Conservation (phyloP, 306 rosid species). For the Rubus parviflorus region DNA sequence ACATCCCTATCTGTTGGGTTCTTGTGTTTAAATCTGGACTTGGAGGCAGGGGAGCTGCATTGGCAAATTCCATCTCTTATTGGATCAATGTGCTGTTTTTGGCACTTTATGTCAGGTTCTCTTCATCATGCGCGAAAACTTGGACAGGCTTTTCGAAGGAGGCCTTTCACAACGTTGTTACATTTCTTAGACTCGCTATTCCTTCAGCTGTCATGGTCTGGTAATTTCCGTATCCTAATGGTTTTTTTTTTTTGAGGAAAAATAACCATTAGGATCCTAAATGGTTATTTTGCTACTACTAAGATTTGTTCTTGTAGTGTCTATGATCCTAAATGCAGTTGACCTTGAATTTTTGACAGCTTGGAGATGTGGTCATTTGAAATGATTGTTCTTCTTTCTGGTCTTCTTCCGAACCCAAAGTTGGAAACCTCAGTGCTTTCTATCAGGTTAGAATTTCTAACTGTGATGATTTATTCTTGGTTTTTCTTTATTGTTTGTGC, state of each 20-base stretch:
- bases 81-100: conserved; percentile 55
- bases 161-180: conserved; percentile 42
- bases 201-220: conserved; percentile 76
- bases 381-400: conserved; percentile 62
- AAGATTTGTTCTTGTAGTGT: background rate
- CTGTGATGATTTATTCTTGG: background rate
- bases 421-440: conserved; percentile 68
- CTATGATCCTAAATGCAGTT: background rate
- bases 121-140: conserved; percentile 50
- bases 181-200: conserved; percentile 52
- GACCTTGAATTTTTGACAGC: conserved; percentile 29
- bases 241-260: background rate
- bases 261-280: too few species aligned
- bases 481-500: background rate
- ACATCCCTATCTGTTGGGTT: conserved; percentile 53
- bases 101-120: conserved; percentile 49
- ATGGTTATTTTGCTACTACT: background rate
- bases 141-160: conserved; percentile 73
- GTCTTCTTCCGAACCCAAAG: conserved; percentile 65
- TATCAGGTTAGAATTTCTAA: conserved; percentile 47
- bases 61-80: conserved; percentile 54
- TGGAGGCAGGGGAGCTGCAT: conserved; percentile 62
- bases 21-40: conserved; percentile 55
- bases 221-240: conserved; percentile 37
- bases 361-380: conserved; percentile 68